Conservation (phyloP, 441 rosid species). For the Arabidopsis lyrata region DNA sequence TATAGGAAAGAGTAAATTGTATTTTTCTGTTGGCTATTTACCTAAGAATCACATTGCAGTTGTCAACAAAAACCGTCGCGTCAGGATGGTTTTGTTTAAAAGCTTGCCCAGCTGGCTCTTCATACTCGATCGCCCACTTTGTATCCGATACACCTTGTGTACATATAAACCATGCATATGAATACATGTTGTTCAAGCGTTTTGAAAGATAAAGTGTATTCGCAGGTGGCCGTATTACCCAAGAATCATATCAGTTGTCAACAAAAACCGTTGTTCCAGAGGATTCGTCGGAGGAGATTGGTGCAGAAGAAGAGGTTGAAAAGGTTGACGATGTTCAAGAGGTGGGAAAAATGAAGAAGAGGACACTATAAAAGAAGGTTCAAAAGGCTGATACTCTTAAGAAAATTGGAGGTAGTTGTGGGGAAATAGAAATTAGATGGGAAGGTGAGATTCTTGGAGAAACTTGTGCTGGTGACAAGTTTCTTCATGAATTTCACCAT, state of each 20-base stretch:
- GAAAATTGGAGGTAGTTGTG: too few relatives aligned
- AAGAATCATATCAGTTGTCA: constrained; percentile 56
- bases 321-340: too few relatives aligned
- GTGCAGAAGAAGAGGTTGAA: too few relatives aligned
- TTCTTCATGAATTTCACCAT: constrained; percentile 54
- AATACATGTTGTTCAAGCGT: background rate
- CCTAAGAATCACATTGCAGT: constrained; percentile 93
- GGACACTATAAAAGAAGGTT: too few relatives aligned
- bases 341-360: too few relatives aligned
- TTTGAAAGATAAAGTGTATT: constrained; percentile 14
- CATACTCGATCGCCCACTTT: constrained; percentile 96
- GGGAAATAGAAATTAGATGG: too few relatives aligned
- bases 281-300: too few relatives aligned
- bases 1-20: background rate
- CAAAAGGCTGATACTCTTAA: too few relatives aligned
- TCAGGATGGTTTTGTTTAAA: constrained; percentile 82
- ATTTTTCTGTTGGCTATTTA: constrained; percentile 34
- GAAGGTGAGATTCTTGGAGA: too few relatives aligned
- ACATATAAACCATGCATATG: constrained; percentile 25
- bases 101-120: constrained; percentile 90
- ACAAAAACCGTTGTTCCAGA: too few relatives aligned
- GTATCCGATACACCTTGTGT: constrained; percentile 67
- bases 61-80: constrained; percentile 66
- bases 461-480: constrained; percentile 13
- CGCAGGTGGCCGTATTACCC: too few relatives aligned